These are phyloP conservation scores for Circinella minor DNA, from an alignment of 371 early-diverging fungal genomes.

Conservation along the genomic window DNA sequence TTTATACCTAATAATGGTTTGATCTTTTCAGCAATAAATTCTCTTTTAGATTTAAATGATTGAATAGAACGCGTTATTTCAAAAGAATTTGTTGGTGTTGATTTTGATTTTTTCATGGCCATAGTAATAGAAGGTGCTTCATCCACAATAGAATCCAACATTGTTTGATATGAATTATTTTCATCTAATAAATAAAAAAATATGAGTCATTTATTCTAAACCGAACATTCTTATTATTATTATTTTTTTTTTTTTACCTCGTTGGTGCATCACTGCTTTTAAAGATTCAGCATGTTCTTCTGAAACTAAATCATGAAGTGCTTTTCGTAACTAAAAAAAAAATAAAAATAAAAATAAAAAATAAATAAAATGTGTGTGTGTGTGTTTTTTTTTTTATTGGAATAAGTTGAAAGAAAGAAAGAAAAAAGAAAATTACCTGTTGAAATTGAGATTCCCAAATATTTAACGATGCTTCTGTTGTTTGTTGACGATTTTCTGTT, in stretches of 20 bases:
- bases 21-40: conserved; percentile 7
- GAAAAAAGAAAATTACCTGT: no score
- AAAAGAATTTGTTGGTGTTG: background rate
- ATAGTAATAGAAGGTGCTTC: conserved; percentile 10
- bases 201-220: no score
- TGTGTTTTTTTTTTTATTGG: no score
- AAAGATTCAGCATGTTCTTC: conserved; percentile 11
- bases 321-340: conserved; percentile 19
- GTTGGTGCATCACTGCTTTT: conserved; percentile 5
- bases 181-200: background rate
- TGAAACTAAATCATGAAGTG: conserved; percentile 18
- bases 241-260: conserved; percentile 5
- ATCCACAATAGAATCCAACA: conserved; percentile 4
- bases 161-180: conserved; percentile 4
- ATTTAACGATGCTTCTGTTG: conserved; percentile 11
- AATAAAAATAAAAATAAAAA: no score
- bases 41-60: conserved; percentile 12
- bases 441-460: conserved; percentile 22
- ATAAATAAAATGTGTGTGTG: no score
- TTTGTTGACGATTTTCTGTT: conserved; percentile 12
- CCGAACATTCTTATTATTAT: no score
- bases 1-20: conserved; percentile 17
- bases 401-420: no score
- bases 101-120: conserved; percentile 1
- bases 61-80: background rate